These are phyloP conservation scores for Mucor circinelloides DNA, from an alignment of 371 early-diverging fungal genomes.

Conservation along the genomic window DNA sequence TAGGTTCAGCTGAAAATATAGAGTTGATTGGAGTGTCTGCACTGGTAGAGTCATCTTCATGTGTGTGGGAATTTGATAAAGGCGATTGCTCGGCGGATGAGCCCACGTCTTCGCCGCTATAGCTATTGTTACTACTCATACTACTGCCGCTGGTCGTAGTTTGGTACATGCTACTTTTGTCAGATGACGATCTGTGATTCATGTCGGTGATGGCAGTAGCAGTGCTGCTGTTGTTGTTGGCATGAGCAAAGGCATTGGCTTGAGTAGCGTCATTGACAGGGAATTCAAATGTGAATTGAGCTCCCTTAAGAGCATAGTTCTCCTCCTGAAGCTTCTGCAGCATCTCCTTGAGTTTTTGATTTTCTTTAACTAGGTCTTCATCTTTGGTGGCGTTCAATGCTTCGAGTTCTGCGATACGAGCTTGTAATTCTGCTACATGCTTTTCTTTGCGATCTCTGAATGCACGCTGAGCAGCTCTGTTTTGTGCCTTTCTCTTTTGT, in stretches of 20 bases:
- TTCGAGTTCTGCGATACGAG: conserved; percentile 64
- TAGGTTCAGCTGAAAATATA: conserved; percentile 12
- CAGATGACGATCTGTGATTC: not conserved
- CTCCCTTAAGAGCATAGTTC: conserved; percentile 45
- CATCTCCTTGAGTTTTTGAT: conserved; percentile 30
- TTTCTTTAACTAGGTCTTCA: conserved; percentile 36
- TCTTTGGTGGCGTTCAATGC: conserved; percentile 34
- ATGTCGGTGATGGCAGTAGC: not conserved
- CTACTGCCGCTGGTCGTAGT: conserved; percentile 14
- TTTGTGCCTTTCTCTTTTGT: conserved; percentile 77
- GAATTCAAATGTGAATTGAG: conserved; percentile 49
- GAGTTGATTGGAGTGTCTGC: conserved; percentile 10
- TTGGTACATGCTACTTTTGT: not conserved
- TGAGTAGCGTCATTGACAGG: conserved; percentile 19
- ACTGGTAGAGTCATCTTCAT: conserved; percentile 25
- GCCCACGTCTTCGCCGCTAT: conserved; percentile 22
- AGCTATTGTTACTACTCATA: conserved; percentile 21
- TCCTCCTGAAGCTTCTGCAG: conserved; percentile 41
- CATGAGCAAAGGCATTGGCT: not conserved
- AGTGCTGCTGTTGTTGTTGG: not conserved
- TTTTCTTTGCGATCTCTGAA: conserved; percentile 78
- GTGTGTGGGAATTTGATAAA: conserved; percentile 11
- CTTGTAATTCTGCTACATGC: conserved; percentile 66
- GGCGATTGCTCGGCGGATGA: conserved; percentile 24
- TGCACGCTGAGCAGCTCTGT: conserved; percentile 79